Evolutionary conservation across 2,329 filamentous ascomycete species (phyloP).

Genomic region (Scleromitrula shiraiana): DNA sequence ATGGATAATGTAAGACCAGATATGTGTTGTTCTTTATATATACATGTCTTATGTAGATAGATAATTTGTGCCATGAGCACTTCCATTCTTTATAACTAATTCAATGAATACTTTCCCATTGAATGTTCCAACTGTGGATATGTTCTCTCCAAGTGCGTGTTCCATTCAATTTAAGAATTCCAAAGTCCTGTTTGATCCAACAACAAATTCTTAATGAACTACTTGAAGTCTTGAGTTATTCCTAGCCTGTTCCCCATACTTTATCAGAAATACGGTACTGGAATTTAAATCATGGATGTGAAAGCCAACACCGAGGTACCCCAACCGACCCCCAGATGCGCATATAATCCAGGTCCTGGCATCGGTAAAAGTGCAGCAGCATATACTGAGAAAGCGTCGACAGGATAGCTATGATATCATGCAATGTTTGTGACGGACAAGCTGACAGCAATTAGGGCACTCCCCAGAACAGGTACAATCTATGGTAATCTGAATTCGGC

Average conservation of each 20-base stretch:
- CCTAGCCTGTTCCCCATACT: constrained; percentile 34
- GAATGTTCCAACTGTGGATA: too few relatives aligned
- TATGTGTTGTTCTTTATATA: too few relatives aligned
- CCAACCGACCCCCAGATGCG: constrained; percentile 37
- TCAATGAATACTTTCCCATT: too few relatives aligned
- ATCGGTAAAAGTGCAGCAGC: constrained; percentile 48
- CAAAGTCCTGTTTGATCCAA: too few relatives aligned
- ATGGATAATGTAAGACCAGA: too few relatives aligned
- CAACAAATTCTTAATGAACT: too few relatives aligned
- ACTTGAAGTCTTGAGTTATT: not conserved
- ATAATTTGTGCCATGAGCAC: too few relatives aligned
- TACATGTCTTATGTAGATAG: too few relatives aligned
- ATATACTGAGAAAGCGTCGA: constrained; percentile 38
- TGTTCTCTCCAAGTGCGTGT: too few relatives aligned
- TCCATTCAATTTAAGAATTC: too few relatives aligned
- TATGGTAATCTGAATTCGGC: constrained; percentile 41
- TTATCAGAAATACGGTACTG: constrained; percentile 44
- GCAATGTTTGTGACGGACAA: constrained; percentile 37
- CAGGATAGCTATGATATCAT: constrained; percentile 43
- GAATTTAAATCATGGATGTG: constrained; percentile 36
- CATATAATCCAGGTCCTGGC: constrained; percentile 39
- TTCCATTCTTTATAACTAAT: too few relatives aligned
- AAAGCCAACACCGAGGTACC: constrained; percentile 27
- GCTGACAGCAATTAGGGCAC: constrained; percentile 39
- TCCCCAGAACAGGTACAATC: constrained; percentile 38